Percentiles rank a stretch among this genome's conserved stretches.
These are phyloP conservation scores for Metschnikowia lochheadii DNA, from an alignment of 805 yeast genomes.

Conservation along the genomic window DNA sequence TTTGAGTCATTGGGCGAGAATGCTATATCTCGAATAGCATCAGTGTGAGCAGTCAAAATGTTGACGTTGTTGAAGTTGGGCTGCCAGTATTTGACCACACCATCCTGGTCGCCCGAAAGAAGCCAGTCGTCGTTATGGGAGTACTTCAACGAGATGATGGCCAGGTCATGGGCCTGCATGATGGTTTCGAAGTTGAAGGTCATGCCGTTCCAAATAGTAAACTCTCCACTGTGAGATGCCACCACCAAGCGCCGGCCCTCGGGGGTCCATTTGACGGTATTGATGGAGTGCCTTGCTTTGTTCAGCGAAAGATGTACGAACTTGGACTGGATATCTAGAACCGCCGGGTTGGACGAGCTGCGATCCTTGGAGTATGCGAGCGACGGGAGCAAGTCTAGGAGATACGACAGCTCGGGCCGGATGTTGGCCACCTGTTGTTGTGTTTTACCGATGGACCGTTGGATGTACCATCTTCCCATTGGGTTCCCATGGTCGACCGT, in stretches of 20 bases:
- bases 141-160: slow-evolving; percentile 74
- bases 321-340: slow-evolving; percentile 67
- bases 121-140: slow-evolving; percentile 94
- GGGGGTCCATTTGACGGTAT: slow-evolving; percentile 93
- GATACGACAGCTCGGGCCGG: slow-evolving; percentile 65
- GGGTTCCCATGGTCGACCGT: slow-evolving; percentile 77
- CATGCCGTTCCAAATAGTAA: slow-evolving; percentile 94
- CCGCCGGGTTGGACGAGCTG: slow-evolving; percentile 33
- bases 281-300: slow-evolving; percentile 87
- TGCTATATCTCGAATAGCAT: slow-evolving; percentile 79
- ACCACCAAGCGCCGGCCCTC: slow-evolving; percentile 89
- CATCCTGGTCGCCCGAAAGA: slow-evolving; percentile 89
- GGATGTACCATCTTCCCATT: slow-evolving; percentile 58
- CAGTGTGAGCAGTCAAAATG: slow-evolving; percentile 67
- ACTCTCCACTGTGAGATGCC: slow-evolving; percentile 90
- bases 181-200: slow-evolving; percentile 94
- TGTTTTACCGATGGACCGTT: slow-evolving; percentile 43
- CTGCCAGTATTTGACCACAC: slow-evolving; percentile 92
- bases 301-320: slow-evolving; percentile 89
- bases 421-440: slow-evolving; percentile 46
- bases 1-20: slow-evolving; percentile 89
- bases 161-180: slow-evolving; percentile 97
- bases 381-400: slow-evolving; percentile 65
- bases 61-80: slow-evolving; percentile 96
- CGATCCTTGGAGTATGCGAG: slow-evolving; percentile 45